Base-by-base conservation (phyloP, 805 yeast species). In the Zygotorulaspora sp. region DNA sequence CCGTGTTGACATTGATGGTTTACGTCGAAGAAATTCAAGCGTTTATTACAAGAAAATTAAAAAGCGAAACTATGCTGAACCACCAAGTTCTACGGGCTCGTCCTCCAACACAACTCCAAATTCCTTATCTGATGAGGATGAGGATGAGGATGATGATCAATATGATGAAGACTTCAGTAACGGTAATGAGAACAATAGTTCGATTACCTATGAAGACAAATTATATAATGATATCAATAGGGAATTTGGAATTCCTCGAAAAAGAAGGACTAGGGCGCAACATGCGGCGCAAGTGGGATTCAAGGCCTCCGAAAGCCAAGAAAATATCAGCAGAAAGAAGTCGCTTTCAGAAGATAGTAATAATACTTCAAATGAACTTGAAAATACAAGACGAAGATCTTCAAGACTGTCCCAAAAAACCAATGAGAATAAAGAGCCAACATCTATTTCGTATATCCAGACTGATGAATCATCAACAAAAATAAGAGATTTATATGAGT, bases 401-500 rank as follows among this genome's bases (percentile, higher is more conserved):
- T 44, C 55, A 1, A 43, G 62, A 19, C 33, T 53, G 18, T 52
- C 52, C 5, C 48, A 43, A 17, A 52, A 43, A 34, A 46, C 41
- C 12, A 41, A 19, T 18, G 33, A 34, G 10, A 22, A 23, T 11
- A 26, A 32, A n/a, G 25, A 24, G 10, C 36, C 26, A 12, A 29
- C 18, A 3, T 34, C 32, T 13, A 30, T 43, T 4, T 12, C 25
- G 7, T 38, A 38, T n/a, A 29, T 35, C 10, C 25, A 36, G 3
- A 41, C 35, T 4, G 20, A 23, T 13, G 45, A 30, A 4, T 30
- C 35, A 6, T 35, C 39, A 9, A 19, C 45, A 6, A 40, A 42
- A n/a, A 50, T 61, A 8, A 44, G 47, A 14, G 56, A 53, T 39
- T 41, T 61, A 7, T 54, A 47, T 34, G 66, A 62, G 35, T 40